Conservation (phyloP, 208 protist species). For the Herpetomonas samuelpessoai region DNA sequence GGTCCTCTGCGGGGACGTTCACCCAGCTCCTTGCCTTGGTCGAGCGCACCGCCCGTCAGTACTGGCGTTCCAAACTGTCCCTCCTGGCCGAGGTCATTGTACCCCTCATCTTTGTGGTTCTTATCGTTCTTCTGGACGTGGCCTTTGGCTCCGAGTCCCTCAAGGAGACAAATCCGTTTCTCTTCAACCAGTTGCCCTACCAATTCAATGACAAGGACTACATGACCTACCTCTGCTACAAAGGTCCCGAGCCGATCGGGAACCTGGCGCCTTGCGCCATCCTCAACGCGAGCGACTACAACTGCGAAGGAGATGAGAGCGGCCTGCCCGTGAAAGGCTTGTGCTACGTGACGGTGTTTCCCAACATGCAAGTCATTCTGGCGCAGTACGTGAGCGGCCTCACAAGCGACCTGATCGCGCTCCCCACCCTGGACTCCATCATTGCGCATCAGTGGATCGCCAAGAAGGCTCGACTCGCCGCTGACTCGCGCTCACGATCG, state of each 20-base stretch:
- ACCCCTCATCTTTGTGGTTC: constrained; percentile 43
- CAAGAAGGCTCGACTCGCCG: constrained; percentile 30
- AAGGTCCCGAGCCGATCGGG: constrained; percentile 18
- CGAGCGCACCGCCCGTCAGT: constrained; percentile 34
- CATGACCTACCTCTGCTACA: constrained; percentile 24
- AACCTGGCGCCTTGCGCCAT: constrained; percentile 19
- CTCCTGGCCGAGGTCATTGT: constrained; percentile 35
- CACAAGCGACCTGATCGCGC: constrained; percentile 15
- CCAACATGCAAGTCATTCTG: constrained; percentile 6
- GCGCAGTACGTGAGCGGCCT: constrained; percentile 23
- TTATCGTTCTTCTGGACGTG: constrained; percentile 37
- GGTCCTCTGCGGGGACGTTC: constrained; percentile 4
- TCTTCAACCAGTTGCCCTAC: not conserved
- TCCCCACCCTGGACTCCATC: constrained; percentile 48
- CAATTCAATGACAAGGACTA: constrained; percentile 23
- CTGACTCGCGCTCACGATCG: constrained; percentile 12
- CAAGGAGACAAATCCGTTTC: constrained; percentile 4
- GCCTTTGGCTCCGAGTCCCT: constrained; percentile 28
- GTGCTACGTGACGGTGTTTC: constrained; percentile 22
- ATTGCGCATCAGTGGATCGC: constrained; percentile 66
- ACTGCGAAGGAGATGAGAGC: constrained; percentile 30
- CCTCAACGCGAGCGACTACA: not conserved
- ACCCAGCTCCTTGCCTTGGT: constrained; percentile 35
- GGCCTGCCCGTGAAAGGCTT: constrained; percentile 37
- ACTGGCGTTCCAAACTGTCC: constrained; percentile 18